These are phyloP conservation scores for Aspergillus haitiensis DNA, from an alignment of 495 filamentous ascomycete species.

Conservation along the genomic window DNA sequence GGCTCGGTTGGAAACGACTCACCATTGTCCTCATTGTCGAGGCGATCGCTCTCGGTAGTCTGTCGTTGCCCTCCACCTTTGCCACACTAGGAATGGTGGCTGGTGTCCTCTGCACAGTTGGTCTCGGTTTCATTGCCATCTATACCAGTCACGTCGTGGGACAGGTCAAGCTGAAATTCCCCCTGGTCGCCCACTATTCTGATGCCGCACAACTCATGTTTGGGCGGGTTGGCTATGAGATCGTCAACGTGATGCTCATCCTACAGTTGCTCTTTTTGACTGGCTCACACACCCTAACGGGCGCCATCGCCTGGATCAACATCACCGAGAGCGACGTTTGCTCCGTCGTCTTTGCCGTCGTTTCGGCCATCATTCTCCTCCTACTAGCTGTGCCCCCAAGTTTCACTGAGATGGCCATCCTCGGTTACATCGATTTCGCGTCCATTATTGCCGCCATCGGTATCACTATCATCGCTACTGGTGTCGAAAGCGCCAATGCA, in stretches of 20 bases:
- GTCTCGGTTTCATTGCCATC: conserved; percentile 61
- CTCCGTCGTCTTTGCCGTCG: conserved; percentile 60
- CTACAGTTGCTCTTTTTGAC: conserved; percentile 67
- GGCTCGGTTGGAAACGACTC: conserved; percentile 40
- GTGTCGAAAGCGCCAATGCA: conserved; percentile 41
- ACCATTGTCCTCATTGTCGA: conserved; percentile 58
- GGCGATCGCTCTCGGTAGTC: conserved; percentile 60
- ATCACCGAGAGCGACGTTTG: conserved; percentile 62
- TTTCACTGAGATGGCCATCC: conserved; percentile 56
- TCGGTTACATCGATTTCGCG: conserved; percentile 59
- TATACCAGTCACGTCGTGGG: conserved; percentile 71
- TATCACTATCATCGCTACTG: conserved; percentile 65
- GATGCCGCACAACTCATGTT: conserved; percentile 64
- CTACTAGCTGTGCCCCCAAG: conserved; percentile 59
- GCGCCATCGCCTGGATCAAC: conserved; percentile 64
- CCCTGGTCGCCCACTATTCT: conserved; percentile 62
- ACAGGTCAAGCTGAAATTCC: conserved; percentile 66
- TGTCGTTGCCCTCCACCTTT: conserved; percentile 58
- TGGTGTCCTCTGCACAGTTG: conserved; percentile 51
- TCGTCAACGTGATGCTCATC: conserved; percentile 60
- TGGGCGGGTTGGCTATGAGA: conserved; percentile 58
- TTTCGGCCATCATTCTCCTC: conserved; percentile 61
- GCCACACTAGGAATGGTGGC: conserved; percentile 63
- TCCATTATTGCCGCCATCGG: conserved; percentile 65
- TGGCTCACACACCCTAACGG: conserved; percentile 68